Evolutionary conservation across 306 rosid genomes (phyloP).

Genomic region (Morella rubra): DNA sequence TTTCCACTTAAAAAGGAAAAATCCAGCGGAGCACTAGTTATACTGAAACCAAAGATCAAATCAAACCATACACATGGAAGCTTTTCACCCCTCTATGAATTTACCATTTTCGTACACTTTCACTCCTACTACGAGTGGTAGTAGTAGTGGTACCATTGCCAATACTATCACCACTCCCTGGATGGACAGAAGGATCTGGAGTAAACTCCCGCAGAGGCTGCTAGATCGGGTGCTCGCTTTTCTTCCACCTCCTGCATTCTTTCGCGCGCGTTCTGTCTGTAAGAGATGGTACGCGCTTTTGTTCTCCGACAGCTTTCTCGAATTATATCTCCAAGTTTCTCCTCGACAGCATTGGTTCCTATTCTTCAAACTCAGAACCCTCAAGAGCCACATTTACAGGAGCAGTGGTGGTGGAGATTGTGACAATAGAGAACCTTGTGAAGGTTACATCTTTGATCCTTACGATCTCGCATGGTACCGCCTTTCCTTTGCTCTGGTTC

Average conservation of each 20-base stretch:
- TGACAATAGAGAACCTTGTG: slow-evolving; percentile 22
- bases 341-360: slow-evolving; percentile 74
- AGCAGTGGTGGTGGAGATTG: slow-evolving; percentile 23
- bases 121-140: slow-evolving; percentile 24
- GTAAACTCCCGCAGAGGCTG: slow-evolving; percentile 71
- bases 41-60: background rate
- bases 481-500: slow-evolving; percentile 54
- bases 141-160: slow-evolving; percentile 17
- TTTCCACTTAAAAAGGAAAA: slow-evolving; percentile 18
- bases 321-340: slow-evolving; percentile 64
- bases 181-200: slow-evolving; percentile 92
- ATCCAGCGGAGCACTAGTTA: background rate
- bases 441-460: slow-evolving; percentile 85
- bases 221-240: slow-evolving; percentile 75
- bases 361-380: slow-evolving; percentile 68
- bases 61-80: slow-evolving; percentile 46
- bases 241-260: slow-evolving; percentile 88
- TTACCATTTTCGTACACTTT: slow-evolving; percentile 67
- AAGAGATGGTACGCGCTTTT: slow-evolving; percentile 85
- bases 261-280: slow-evolving; percentile 79
- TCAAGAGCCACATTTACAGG: slow-evolving; percentile 48
- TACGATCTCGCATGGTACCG: slow-evolving; percentile 70
- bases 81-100: slow-evolving; percentile 52
- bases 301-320: slow-evolving; percentile 63
- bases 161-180: slow-evolving; percentile 33